Evolutionary conservation across 176 grass and related monocot genomes (phyloP).

Genomic region (Rhynchospora tenuis): DNA sequence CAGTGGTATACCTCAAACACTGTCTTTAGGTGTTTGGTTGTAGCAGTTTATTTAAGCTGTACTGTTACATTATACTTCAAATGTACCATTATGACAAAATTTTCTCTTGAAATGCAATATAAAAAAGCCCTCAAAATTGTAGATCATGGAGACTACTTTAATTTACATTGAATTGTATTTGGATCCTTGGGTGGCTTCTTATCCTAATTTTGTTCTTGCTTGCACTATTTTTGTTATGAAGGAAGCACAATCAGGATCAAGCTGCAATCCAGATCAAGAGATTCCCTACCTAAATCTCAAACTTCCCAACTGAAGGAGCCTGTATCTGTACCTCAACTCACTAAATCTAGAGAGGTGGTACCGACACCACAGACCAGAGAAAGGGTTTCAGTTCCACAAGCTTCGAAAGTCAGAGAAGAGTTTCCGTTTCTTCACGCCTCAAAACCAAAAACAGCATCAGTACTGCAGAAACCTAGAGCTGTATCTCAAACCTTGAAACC

Average conservation of each 20-base stretch:
- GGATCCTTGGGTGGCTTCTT: neutral
- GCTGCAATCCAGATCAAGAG: slow-evolving; percentile 5
- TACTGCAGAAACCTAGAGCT: neutral
- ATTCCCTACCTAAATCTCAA: neutral
- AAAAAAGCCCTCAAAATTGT: neutral
- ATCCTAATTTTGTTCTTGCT: neutral
- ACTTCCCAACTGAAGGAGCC: neutral
- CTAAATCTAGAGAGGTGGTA: neutral
- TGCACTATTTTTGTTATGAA: neutral
- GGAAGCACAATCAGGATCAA: slow-evolving; percentile 17
- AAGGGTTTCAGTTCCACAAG: neutral
- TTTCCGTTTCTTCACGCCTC: neutral
- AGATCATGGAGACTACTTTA: neutral
- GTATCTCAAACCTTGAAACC: neutral
- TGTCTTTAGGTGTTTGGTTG: neutral
- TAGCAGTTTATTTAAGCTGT: neutral
- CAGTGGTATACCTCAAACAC: neutral
- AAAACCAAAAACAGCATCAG: neutral
- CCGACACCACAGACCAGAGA: neutral
- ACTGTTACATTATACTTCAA: neutral
- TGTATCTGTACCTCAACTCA: neutral
- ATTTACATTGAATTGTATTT: neutral
- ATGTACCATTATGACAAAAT: neutral
- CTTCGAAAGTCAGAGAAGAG: neutral
- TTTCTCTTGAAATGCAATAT: neutral